These are phyloP conservation scores for Cystofilobasidium bisporidii DNA, from an alignment of 768 basidiomycete genomes.

Conservation along the genomic window DNA sequence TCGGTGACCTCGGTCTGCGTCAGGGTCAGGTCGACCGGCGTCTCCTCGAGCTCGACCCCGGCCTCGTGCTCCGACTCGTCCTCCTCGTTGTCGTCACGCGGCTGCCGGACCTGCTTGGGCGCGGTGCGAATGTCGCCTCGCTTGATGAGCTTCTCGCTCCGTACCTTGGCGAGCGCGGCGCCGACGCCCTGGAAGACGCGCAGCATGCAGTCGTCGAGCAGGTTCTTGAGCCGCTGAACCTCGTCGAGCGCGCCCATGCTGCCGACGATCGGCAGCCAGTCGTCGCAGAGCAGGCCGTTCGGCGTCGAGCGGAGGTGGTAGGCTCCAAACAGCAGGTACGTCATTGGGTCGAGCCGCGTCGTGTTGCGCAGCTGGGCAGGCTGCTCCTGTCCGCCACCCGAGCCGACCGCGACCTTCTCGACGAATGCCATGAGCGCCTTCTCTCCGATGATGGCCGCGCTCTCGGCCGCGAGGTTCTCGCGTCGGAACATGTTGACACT, in stretches of 20 bases:
- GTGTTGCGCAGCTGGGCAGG: conserved; percentile 60
- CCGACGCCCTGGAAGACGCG: conserved; percentile 82
- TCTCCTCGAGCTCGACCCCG: conserved; percentile 36
- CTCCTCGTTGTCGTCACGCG: conserved; percentile 27
- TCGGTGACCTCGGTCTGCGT: conserved; percentile 62
- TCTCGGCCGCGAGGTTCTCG: conserved; percentile 40
- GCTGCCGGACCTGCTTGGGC: conserved; percentile 4
- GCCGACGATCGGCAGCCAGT: conserved; percentile 69
- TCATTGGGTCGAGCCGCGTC: conserved; percentile 75
- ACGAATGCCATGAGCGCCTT: conserved; percentile 71
- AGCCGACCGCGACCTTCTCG: conserved; percentile 69
- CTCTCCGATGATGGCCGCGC: conserved; percentile 43
- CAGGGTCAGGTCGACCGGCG: conserved; percentile 38
- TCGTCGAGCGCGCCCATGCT: conserved; percentile 61
- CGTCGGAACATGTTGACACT: conserved; percentile 73
- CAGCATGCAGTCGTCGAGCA: conserved; percentile 74
- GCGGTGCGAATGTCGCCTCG: conserved; percentile 15
- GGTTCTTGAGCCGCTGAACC: conserved; percentile 64
- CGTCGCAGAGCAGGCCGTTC: conserved; percentile 73
- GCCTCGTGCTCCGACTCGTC: conserved; percentile 57
- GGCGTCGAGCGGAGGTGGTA: conserved; percentile 61
- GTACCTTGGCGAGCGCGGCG: conserved; percentile 29
- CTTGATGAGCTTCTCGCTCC: conserved; percentile 27
- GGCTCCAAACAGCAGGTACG: conserved; percentile 84
- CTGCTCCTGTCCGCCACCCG: conserved; percentile 41